Percentiles rank a stretch among this genome's conserved stretches.
These are phyloP conservation scores for Fomitopsis pinicola DNA, from an alignment of 1,284 basidiomycete species.

Conservation along the genomic window DNA sequence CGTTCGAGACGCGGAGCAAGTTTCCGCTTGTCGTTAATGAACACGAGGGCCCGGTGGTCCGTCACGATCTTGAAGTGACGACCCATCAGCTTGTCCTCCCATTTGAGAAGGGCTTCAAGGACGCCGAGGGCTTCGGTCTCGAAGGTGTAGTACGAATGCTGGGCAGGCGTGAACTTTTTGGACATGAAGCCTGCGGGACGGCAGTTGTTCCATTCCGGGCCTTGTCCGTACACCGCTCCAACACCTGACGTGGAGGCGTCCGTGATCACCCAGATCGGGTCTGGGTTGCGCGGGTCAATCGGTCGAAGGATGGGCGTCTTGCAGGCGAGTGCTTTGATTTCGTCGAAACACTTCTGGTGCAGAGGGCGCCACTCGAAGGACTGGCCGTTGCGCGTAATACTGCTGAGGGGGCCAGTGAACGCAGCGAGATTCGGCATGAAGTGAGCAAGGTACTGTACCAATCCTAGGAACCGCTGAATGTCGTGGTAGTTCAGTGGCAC, in stretches of 20 bases:
- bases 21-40: constrained; percentile 23
- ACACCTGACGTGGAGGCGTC: constrained; percentile 35
- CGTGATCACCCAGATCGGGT: constrained; percentile 40
- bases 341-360: constrained; percentile 31
- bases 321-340: constrained; percentile 29
- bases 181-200: constrained; percentile 36
- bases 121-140: constrained; percentile 36
- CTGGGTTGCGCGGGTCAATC: constrained; percentile 23
- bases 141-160: constrained; percentile 32
- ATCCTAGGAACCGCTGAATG: constrained; percentile 36
- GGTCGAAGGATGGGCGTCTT: constrained; percentile 29
- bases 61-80: constrained; percentile 28
- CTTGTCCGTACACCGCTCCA: constrained; percentile 36
- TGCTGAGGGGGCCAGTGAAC: constrained; percentile 22
- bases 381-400: constrained; percentile 11
- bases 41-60: constrained; percentile 34
- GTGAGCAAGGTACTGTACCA: constrained; percentile 34
- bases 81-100: constrained; percentile 32
- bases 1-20: constrained; percentile 22
- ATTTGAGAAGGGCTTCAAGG: constrained; percentile 32
- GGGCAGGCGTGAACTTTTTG: constrained; percentile 34
- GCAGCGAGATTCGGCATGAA: constrained; percentile 31
- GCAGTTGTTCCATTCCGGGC: constrained; percentile 30
- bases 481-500: constrained; percentile 29
- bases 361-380: constrained; percentile 24